Conservation (phyloP, 345 rosid genomes). For the Euphorbia tirucalli region DNA sequence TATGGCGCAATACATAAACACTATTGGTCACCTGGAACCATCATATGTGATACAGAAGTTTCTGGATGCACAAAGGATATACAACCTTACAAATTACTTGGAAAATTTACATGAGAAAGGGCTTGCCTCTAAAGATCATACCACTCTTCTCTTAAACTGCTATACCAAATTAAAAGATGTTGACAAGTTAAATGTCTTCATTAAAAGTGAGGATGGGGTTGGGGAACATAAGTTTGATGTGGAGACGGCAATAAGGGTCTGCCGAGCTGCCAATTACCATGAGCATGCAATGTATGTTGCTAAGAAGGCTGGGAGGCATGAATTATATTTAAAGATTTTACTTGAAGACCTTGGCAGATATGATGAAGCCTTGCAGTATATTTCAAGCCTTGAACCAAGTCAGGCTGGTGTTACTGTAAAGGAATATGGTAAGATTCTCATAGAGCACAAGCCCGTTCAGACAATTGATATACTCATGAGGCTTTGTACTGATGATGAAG, state of each 20-base stretch:
- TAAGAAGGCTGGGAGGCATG: conserved; percentile 95
- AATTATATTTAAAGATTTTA: conserved; percentile 85
- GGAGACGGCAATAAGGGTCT: conserved; percentile 97
- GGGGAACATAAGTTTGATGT: conserved; percentile 96
- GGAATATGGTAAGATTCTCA: conserved; percentile 94
- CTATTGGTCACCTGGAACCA: conserved; percentile 97
- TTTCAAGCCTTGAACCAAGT: conserved; percentile 92
- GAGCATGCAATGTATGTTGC: conserved; percentile 99
- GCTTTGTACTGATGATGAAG: conserved; percentile 84
- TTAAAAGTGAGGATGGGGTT: conserved; percentile 82
- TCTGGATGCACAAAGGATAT: conserved; percentile 95
- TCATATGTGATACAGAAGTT: conserved; percentile 98
- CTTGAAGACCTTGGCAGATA: conserved; percentile 94
- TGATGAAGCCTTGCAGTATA: conserved; percentile 88
- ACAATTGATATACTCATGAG: conserved; percentile 84
- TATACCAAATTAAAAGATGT: conserved; percentile 96
- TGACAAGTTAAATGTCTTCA: conserved; percentile 83
- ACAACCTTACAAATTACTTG: conserved; percentile 94
- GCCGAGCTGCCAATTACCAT: conserved; percentile 96
- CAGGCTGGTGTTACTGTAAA: conserved; percentile 94
- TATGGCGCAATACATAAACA: conserved; percentile 88
- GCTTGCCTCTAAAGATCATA: conserved; percentile 97
- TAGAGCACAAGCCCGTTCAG: conserved; percentile 84
- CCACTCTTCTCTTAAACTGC: conserved; percentile 92
- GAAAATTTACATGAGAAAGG: conserved; percentile 97